These are phyloP conservation scores for Alternaria viburni DNA, from an alignment of 2,329 filamentous ascomycete genomes.

Conservation along the genomic window DNA sequence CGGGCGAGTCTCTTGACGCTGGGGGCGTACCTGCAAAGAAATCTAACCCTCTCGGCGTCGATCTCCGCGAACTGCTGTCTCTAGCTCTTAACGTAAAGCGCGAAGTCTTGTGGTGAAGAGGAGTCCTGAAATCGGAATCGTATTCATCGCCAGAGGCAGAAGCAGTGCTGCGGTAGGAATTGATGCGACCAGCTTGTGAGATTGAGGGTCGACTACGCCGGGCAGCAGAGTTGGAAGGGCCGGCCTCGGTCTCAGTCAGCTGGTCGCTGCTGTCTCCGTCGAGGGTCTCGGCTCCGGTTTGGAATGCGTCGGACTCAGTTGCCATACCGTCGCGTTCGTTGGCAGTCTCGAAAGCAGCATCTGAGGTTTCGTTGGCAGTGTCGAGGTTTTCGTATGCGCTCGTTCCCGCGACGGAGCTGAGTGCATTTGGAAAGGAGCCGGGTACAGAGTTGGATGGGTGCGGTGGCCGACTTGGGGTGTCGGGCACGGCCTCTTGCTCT, in stretches of 20 bases:
- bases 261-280: slow-evolving; percentile 76
- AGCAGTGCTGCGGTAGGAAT: slow-evolving; percentile 84
- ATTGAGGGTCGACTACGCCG: slow-evolving; percentile 51
- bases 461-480: slow-evolving; percentile 60
- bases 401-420: slow-evolving; percentile 44
- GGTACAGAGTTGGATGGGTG: slow-evolving; percentile 33
- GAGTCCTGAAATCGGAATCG: slow-evolving; percentile 68
- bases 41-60: slow-evolving; percentile 67
- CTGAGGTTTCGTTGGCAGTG: slow-evolving; percentile 75
- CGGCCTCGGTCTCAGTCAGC: slow-evolving; percentile 82
- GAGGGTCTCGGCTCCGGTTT: slow-evolving; percentile 82
- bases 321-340: slow-evolving; percentile 73
- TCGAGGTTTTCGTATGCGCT: slow-evolving; percentile 73
- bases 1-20: slow-evolving; percentile 60
- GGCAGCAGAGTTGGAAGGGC: slow-evolving; percentile 29
- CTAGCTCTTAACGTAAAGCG: slow-evolving; percentile 75
- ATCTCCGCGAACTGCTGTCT: slow-evolving; percentile 62
- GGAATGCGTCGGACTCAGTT: slow-evolving; percentile 93
- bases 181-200: slow-evolving; percentile 61
- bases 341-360: slow-evolving; percentile 71
- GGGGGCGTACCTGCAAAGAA: slow-evolving; percentile 65
- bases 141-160: slow-evolving; percentile 84
- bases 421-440: slow-evolving; percentile 40
- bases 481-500: slow-evolving; percentile 68
- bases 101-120: slow-evolving; percentile 65